Evolutionary conservation across 495 filamentous ascomycete species (phyloP).

Genomic region (Podospora anserina): DNA sequence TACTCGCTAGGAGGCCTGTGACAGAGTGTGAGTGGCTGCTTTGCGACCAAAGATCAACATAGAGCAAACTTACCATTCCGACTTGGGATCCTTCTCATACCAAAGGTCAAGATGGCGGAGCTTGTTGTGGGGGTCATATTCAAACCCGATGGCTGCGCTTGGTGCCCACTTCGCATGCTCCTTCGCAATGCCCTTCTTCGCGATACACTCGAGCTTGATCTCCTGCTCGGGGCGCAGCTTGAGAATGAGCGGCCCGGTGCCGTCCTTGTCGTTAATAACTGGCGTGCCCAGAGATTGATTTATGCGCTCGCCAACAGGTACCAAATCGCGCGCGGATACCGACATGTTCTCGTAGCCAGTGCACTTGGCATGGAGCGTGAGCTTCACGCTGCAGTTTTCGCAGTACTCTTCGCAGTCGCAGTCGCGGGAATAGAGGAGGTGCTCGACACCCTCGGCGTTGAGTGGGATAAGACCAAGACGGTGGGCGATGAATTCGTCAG

Average conservation of each 20-base stretch:
- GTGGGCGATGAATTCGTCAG: constrained; percentile 94
- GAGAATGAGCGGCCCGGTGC: constrained; percentile 75
- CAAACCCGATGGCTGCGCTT: constrained; percentile 86
- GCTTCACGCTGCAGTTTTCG: constrained; percentile 79
- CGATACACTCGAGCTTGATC: constrained; percentile 82
- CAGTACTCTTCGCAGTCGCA: constrained; percentile 95
- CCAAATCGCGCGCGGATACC: constrained; percentile 83
- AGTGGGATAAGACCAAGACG: constrained; percentile 90
- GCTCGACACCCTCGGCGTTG: constrained; percentile 75
- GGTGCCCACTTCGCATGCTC: constrained; percentile 98
- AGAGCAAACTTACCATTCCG: constrained; percentile 74
- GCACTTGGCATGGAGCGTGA: constrained; percentile 80
- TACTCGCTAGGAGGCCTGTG: constrained; percentile 81
- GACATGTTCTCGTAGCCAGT: constrained; percentile 78
- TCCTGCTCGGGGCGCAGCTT: constrained; percentile 88
- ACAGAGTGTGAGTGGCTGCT: constrained; percentile 10
- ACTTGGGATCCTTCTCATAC: constrained; percentile 80
- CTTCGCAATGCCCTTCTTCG: constrained; percentile 98
- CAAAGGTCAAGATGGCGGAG: constrained; percentile 84
- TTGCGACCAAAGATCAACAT: constrained; percentile 2
- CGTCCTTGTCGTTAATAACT: constrained; percentile 78
- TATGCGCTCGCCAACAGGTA: constrained; percentile 67
- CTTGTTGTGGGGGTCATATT: constrained; percentile 97
- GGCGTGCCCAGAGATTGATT: constrained; percentile 63
- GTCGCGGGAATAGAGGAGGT: constrained; percentile 84